Conservation (phyloP, 1,139 yeast genomes). For the Entelexis paramagnoliae region DNA sequence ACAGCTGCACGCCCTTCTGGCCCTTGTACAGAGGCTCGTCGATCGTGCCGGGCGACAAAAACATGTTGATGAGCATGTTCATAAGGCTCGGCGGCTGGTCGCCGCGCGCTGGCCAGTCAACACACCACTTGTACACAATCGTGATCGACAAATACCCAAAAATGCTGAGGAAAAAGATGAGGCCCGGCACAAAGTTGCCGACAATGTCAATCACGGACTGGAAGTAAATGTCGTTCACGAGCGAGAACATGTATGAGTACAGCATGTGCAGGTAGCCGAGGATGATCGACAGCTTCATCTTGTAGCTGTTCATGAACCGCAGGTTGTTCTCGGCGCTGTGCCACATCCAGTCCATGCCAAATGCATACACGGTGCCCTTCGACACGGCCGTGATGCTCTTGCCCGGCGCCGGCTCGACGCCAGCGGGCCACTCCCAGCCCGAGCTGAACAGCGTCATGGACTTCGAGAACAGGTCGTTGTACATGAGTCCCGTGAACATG, state of each 20-base stretch:
- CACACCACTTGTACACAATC: conserved; percentile 87
- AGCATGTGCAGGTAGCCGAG: conserved; percentile 96
- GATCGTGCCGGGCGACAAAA: conserved; percentile 80
- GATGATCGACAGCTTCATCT: conserved; percentile 88
- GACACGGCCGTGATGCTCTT: conserved; percentile 51
- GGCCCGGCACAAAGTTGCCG: conserved; percentile 91
- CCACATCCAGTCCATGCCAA: conserved; percentile 94
- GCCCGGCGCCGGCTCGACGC: conserved; percentile 43
- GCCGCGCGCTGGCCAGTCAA: conserved; percentile 72
- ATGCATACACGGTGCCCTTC: conserved; percentile 53
- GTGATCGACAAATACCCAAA: conserved; percentile 82
- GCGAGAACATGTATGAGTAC: conserved; percentile 74
- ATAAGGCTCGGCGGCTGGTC: conserved; percentile 84
- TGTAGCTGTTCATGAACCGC: conserved; percentile 84
- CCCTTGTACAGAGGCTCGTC: conserved; percentile 78
- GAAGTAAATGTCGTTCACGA: conserved; percentile 70
- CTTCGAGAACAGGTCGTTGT: conserved; percentile 86
- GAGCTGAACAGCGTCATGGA: conserved; percentile 76
- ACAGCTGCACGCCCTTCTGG: conserved; percentile 68
- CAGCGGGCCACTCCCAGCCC: conserved; percentile 87
- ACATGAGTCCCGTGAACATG: conserved; percentile 84
- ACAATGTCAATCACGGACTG: conserved; percentile 69
- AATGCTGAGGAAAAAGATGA: conserved; percentile 87
- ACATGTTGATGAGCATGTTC: conserved; percentile 94
- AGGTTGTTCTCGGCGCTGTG: conserved; percentile 92